Base-by-base conservation (phyloP, 2,329 filamentous ascomycete genomes). In the Orbilia blumenaviensis region DNA sequence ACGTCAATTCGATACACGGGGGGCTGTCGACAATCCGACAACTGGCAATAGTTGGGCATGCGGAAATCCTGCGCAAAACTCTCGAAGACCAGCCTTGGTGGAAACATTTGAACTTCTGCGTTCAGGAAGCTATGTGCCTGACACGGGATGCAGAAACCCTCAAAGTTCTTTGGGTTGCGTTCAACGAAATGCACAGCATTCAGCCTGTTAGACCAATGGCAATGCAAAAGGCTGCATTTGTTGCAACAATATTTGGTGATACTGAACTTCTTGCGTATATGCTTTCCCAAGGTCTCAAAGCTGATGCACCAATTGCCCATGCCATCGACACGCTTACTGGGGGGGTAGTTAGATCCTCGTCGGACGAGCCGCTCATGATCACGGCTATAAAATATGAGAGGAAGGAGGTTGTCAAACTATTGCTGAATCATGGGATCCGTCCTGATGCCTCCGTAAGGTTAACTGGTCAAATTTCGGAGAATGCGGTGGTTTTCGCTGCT, bases 281-380 rank as follows among this genome's bases (percentile, higher is more conserved):
- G 21, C 63, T 67, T 14, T 41, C 54, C 8, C 23, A 67, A 16
- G 63, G 50, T 7, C 44, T 67, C 12, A 36, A 42, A n/a, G 27
- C 16, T 7, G 63, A 67, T 14, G 27, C 16, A n/a, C 50, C 42
- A 3, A 34, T 67, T 2, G 27, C 16, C 1, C 50, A 25, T n/a
- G 42, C 4, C 1, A 18, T 67, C 12, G 38, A 48, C 21, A 10
- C 50, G 34, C 8, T 7, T 5, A 14, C 10, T 2, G 63, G 63
- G 16, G 36, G 41, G 7, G 21, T 48, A 9, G 18, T 36, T 3
- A n/a, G 38, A 14, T 36, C 50, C 3, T 16, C 21, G 0, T 27
- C 23, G 8, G 60, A 42, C 8, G 50, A 58, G n/a, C 10, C 52
- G 16, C 50, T 67, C 1, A 25, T 67, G 29, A 60, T 36, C 6